phyloP scores from a whole-genome alignment of 805 yeast genomes.

The Nakazawaea populi region DNA sequence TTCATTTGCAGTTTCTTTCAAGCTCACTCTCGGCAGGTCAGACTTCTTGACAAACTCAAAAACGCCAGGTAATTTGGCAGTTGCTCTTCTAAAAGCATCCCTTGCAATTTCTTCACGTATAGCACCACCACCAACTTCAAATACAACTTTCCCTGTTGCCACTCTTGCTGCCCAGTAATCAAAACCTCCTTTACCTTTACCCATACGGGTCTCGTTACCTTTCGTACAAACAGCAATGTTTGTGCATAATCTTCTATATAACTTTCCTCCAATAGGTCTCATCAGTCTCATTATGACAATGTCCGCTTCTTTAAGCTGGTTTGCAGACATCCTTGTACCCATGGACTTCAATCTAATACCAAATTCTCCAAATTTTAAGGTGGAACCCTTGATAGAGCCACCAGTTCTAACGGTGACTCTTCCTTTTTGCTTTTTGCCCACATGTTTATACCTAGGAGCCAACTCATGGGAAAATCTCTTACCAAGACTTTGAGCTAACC shows the following conservation, averaged over 20 bases:
- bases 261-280: constrained; percentile 68
- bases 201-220: constrained; percentile 99
- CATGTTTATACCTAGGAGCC: constrained; percentile 68
- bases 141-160: constrained; percentile 89
- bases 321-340: constrained; percentile 81
- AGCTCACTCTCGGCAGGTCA: constrained; percentile 66
- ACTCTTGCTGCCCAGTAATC: constrained; percentile 97
- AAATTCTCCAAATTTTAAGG: constrained; percentile 72
- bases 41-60: constrained; percentile 74
- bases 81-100: constrained; percentile 86
- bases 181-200: constrained; percentile 97
- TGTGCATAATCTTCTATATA: constrained; percentile 77
- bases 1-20: constrained; percentile 38
- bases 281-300: constrained; percentile 77
- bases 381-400: constrained; percentile 86
- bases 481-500: constrained; percentile 10
- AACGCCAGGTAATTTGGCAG: constrained; percentile 86
- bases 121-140: constrained; percentile 65
- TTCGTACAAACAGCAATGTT: constrained; percentile 89
- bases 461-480: constrained; percentile 56
- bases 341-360: constrained; percentile 87
- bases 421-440: constrained; percentile 85
- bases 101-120: constrained; percentile 87
- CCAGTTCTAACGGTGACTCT: constrained; percentile 93
- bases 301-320: constrained; percentile 88